Base-by-base conservation (phyloP, 2,329 filamentous ascomycete species). In the Fusarium musae region DNA sequence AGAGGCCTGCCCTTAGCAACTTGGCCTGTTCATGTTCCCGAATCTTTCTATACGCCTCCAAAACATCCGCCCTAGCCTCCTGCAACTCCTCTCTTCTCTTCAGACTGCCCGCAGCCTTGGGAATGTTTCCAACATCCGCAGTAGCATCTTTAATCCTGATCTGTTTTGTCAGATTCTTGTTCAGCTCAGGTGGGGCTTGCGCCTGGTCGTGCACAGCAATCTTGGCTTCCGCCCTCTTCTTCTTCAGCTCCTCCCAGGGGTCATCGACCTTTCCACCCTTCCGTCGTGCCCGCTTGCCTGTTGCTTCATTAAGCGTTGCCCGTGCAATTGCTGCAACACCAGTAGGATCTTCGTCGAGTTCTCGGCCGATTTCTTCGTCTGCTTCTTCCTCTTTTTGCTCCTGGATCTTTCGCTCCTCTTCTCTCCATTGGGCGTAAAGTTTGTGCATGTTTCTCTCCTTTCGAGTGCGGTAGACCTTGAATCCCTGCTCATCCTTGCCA, bases 401-500 rank as follows among this genome's bases (percentile, higher is more conserved):
- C 73, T 90, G 85, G 46, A 90, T 84, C 78, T 89, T 90, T 58
- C 84, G 85, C 28, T 93, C 92, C 76, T 92, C 88, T 74, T 91
- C 91, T 59, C 88, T 85, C 88, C 93, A 95, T 75, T 96, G 93
- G 49, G 92, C 91, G 80, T 95, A 94, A 73, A 94, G 87, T 78
- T 93, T 93, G 76, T 91, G 91, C 86, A 98, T 92, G 74, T 92
- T 92, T 80, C 91, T 93, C 84, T 98, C 95, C 78, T 95, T 96
- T 81, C 92, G 92, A 10, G 95, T 98, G 58, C 90, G 87, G 71
- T 89, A 88, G 23, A 91, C 87, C 79, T 94, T 93, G 13, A 92
- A 78, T 0, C 93, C 90, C 39, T 89, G 82, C 11, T 90, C 87
- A 67, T 92, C 91, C 73, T 89, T 91, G 59, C 89, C 90, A 44